These are phyloP conservation scores for Salix dunnii DNA, from an alignment of 345 rosid genomes.

Conservation along the genomic window DNA sequence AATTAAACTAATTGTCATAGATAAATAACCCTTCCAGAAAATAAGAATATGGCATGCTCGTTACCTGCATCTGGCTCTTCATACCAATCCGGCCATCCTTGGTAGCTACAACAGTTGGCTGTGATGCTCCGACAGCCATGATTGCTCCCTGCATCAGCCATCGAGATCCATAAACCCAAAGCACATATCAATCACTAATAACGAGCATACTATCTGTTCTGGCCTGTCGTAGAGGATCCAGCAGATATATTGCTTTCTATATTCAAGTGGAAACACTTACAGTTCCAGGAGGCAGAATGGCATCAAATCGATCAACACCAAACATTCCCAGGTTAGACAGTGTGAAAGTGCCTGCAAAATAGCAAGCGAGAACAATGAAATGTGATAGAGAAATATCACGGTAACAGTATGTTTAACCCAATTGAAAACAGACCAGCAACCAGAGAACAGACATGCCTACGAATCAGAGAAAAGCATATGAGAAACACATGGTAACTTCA, in stretches of 20 bases:
- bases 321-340: slow-evolving; percentile 98
- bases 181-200: not conserved
- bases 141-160: slow-evolving; percentile 75
- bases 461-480: not conserved
- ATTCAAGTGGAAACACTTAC: slow-evolving; percentile 39
- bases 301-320: slow-evolving; percentile 96
- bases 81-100: slow-evolving; percentile 85
- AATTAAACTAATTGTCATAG: not conserved
- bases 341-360: slow-evolving; percentile 77
- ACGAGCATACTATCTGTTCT: not conserved
- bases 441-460: not conserved
- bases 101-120: slow-evolving; percentile 72
- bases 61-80: slow-evolving; percentile 97
- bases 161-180: not conserved
- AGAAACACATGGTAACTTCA: not conserved
- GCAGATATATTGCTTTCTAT: not conserved
- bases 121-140: slow-evolving; percentile 97
- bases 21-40: slow-evolving; percentile 6
- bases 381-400: not conserved
- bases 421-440: not conserved
- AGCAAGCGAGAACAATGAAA: too few relatives aligned
- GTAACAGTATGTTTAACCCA: not conserved
- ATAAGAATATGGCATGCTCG: not conserved
- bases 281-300: slow-evolving; percentile 94
- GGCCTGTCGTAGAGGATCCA: not conserved